A percentile compares a stretch with the other conserved stretches of the same genome.
Conservation (phyloP, 345 rosid genomes). For the Litchi chinensis region DNA sequence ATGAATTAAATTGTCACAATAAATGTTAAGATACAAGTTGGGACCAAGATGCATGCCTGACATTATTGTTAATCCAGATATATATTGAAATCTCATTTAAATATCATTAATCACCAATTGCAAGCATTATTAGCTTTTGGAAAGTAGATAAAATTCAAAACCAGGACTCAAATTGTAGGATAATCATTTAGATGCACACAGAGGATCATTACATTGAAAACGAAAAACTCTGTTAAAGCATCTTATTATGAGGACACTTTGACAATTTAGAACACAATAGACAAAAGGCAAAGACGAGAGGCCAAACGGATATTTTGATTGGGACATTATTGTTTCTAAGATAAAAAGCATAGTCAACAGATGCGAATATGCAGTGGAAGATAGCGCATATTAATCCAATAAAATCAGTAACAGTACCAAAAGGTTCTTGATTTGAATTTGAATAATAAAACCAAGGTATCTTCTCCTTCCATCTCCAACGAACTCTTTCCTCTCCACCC, state of each 20-base stretch:
- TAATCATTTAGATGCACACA: too few relatives aligned
- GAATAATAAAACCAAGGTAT: constrained; percentile 8
- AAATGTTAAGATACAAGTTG: too few relatives aligned
- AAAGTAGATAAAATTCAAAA: too few relatives aligned
- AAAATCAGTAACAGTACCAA: not conserved
- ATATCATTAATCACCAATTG: too few relatives aligned
- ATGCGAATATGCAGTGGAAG: not conserved
- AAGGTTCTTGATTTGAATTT: not conserved
- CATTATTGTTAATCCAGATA: too few relatives aligned
- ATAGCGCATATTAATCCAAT: not conserved
- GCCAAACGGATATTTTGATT: not conserved
- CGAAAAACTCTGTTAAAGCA: too few relatives aligned
- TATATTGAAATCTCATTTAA: too few relatives aligned
- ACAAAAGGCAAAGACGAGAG: not conserved
- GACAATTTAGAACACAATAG: not conserved
- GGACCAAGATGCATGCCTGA: too few relatives aligned
- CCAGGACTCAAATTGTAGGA: too few relatives aligned
- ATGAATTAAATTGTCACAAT: too few relatives aligned
- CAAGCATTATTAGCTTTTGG: too few relatives aligned
- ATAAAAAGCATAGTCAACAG: not conserved
- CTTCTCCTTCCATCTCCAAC: not conserved
- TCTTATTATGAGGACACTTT: not conserved
- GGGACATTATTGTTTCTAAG: not conserved
- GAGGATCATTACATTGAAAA: too few relatives aligned
- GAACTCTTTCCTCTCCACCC: not conserved